These are phyloP conservation scores for Avena insularis DNA, from an alignment of 176 grass and related monocot genomes.

Conservation along the genomic window DNA sequence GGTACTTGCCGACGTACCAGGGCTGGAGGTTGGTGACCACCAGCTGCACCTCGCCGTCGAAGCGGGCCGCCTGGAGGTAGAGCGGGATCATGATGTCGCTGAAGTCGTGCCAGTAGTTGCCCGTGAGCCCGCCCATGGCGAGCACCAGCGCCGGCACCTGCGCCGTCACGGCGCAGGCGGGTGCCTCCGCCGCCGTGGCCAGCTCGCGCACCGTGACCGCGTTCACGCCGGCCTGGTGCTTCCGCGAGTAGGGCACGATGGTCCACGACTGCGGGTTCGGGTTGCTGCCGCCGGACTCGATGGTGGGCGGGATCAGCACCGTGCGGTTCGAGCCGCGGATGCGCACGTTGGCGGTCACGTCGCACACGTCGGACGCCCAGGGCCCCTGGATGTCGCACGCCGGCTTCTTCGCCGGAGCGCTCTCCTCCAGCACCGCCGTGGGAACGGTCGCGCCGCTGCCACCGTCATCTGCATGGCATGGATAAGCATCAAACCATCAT, in stretches of 20 bases:
- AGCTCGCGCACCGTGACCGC: constrained; percentile 64
- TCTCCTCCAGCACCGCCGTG: background rate
- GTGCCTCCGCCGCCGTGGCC: constrained; percentile 28
- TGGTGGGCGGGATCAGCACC: constrained; percentile 54
- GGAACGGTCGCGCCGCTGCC: background rate
- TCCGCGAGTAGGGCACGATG: constrained; percentile 65
- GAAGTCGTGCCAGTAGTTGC: constrained; percentile 96
- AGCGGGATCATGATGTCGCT: constrained; percentile 80
- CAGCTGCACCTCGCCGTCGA: constrained; percentile 72
- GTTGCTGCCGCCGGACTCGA: constrained; percentile 53
- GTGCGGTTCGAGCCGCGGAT: constrained; percentile 50
- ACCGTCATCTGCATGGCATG: constrained; percentile 41
- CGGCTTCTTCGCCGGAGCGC: constrained; percentile 50
- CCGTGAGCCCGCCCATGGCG: constrained; percentile 75
- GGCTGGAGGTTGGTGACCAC: constrained; percentile 64
- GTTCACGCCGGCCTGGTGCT: constrained; percentile 57
- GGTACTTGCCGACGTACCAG: constrained; percentile 77
- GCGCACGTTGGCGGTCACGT: constrained; percentile 60
- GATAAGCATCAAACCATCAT: background rate
- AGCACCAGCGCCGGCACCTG: constrained; percentile 67
- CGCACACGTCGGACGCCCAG: constrained; percentile 62
- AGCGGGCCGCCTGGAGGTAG: constrained; percentile 58
- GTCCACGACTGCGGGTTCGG: constrained; percentile 67
- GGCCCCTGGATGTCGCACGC: constrained; percentile 74
- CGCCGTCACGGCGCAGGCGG: constrained; percentile 48